Evolutionary conservation across 73 alveolate genomes (phyloP).

Genomic region (Paramecium sexaurelia): DNA sequence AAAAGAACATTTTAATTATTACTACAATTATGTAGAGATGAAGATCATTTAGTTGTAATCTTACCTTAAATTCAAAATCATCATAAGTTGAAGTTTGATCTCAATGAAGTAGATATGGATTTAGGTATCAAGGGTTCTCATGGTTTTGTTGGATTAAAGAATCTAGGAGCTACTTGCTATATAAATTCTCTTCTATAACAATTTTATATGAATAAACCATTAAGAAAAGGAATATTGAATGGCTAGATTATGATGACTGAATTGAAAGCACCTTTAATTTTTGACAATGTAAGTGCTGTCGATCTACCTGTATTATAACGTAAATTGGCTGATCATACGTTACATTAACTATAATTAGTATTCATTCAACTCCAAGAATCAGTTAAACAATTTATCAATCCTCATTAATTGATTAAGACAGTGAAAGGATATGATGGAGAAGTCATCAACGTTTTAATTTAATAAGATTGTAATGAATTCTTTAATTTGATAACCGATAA

Average conservation of each 20-base stretch:
- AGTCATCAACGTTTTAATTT: constrained; percentile 80
- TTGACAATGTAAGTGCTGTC: constrained; percentile 42
- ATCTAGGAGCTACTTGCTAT: constrained; percentile 92
- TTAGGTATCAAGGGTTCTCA: constrained; percentile 65
- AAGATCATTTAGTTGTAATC: neutral
- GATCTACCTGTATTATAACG: neutral
- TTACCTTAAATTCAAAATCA: neutral
- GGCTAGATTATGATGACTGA: constrained; percentile 46
- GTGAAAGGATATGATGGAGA: constrained; percentile 85
- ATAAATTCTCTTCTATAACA: constrained; percentile 93
- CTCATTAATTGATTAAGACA: constrained; percentile 84
- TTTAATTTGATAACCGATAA: constrained; percentile 88
- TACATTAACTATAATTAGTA: constrained; percentile 84
- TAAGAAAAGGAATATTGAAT: constrained; percentile 68
- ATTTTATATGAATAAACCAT: constrained; percentile 86
- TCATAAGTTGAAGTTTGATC: neutral
- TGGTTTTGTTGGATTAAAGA: constrained; percentile 74
- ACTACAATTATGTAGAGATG: neutral
- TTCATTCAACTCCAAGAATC: constrained; percentile 87
- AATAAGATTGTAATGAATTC: constrained; percentile 95
- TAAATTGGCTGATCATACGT: constrained; percentile 76
- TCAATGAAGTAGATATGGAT: constrained; percentile 41
- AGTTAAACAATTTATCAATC: constrained; percentile 86
- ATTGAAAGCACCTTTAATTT: neutral
- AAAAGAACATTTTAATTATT: constrained; percentile 14